Percentiles rank a stretch among this genome's conserved stretches.
Conservation (phyloP, 306 rosid genomes). For the Quercus rubra region DNA sequence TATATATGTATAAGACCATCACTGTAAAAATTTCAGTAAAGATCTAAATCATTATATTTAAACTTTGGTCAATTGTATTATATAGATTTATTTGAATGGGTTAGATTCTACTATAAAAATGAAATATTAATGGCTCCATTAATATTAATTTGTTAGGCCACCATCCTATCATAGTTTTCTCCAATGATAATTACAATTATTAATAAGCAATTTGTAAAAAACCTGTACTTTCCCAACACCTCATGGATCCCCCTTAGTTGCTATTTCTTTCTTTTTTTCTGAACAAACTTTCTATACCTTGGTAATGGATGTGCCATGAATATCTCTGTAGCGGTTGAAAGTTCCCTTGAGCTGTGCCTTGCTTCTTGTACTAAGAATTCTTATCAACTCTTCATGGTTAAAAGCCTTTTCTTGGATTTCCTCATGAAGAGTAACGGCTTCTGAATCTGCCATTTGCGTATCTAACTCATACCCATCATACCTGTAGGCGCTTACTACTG, state of each 20-base stretch:
- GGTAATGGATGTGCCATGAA: slow-evolving; percentile 38
- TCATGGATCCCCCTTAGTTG: neutral
- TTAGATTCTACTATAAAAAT: too few relatives aligned
- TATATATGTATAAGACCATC: too few relatives aligned
- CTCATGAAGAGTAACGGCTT: slow-evolving; percentile 31
- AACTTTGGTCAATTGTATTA: too few relatives aligned
- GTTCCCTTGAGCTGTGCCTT: slow-evolving; percentile 43
- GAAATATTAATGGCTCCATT: too few relatives aligned
- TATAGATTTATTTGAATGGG: too few relatives aligned
- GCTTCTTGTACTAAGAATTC: slow-evolving; percentile 58
- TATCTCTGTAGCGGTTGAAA: slow-evolving; percentile 37
- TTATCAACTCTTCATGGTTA: slow-evolving; percentile 41
- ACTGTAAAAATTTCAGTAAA: too few relatives aligned
- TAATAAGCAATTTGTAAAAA: too few relatives aligned
- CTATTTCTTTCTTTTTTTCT: neutral
- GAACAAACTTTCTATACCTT: slow-evolving; percentile 32
- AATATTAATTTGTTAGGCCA: too few relatives aligned
- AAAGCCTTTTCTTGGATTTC: slow-evolving; percentile 24
- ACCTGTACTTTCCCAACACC: too few relatives aligned
- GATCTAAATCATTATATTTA: too few relatives aligned
- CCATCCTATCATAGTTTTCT: too few relatives aligned
- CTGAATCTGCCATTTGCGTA: slow-evolving; percentile 28
- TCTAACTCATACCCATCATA: slow-evolving; percentile 38
- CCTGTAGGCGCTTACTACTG: slow-evolving; percentile 36
- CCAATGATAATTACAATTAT: too few relatives aligned